phyloP scores from a whole-genome alignment of 257 asterid species.

The Solanum medicagineum region DNA sequence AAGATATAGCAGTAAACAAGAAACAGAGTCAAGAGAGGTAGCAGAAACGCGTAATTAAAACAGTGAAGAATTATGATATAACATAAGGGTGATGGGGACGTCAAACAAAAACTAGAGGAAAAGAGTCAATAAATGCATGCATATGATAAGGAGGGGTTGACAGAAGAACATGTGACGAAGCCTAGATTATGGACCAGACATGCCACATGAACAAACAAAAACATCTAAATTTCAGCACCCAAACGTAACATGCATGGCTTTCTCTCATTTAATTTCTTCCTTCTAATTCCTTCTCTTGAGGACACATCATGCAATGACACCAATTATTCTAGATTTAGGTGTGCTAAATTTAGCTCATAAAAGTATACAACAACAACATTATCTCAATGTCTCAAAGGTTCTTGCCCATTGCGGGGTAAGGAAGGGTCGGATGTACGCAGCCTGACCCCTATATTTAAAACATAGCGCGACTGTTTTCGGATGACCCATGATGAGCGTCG shows the following conservation, averaged over 20 bases:
- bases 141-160: not conserved
- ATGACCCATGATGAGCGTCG: too few species aligned
- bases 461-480: too few species aligned
- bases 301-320: not conserved
- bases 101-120: not conserved
- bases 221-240: not conserved
- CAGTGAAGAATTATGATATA: not conserved
- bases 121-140: not conserved
- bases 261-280: not conserved
- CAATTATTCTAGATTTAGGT: not conserved
- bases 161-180: not conserved
- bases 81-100: not conserved
- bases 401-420: too few species aligned
- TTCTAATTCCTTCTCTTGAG: not conserved
- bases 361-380: too few species aligned
- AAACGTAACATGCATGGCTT: not conserved
- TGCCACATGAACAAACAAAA: not conserved
- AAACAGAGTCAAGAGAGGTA: not conserved
- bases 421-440: too few species aligned
- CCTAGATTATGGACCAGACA: not conserved
- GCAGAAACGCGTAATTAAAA: not conserved
- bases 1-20: not conserved
- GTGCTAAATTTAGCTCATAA: not conserved
- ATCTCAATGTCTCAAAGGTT: too few species aligned
- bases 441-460: too few species aligned